phyloP scores from a whole-genome alignment of 495 filamentous ascomycete species.

The Penicillium angulare region DNA sequence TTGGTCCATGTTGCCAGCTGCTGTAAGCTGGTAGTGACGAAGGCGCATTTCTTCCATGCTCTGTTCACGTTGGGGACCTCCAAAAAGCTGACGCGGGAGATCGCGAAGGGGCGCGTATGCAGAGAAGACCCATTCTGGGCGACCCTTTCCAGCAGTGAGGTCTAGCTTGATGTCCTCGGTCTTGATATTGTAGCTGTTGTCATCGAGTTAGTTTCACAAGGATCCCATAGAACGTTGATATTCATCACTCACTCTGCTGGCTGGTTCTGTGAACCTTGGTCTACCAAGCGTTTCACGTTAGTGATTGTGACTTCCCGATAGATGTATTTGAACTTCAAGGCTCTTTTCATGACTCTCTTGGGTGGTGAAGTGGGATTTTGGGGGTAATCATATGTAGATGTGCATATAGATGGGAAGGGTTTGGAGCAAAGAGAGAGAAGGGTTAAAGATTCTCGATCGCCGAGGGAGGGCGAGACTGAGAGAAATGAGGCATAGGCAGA shows the following conservation, averaged over 20 bases:
- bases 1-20: slow-evolving; percentile 58
- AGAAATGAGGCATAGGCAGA: no score
- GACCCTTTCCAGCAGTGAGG: slow-evolving; percentile 56
- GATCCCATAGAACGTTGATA: no score
- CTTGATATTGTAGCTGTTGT: slow-evolving; percentile 49
- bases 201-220: slow-evolving; percentile 17
- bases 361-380: no score
- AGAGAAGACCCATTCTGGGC: slow-evolving; percentile 80
- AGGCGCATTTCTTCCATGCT: slow-evolving; percentile 81
- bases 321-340: no score
- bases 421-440: no score
- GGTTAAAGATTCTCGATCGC: no score
- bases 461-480: no score
- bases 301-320: no score
- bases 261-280: slow-evolving; percentile 12
- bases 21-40: slow-evolving; percentile 58
- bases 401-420: no score
- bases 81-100: slow-evolving; percentile 76
- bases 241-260: slow-evolving; percentile 34
- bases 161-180: slow-evolving; percentile 59
- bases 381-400: no score
- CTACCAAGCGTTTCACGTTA: no score
- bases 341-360: no score
- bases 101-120: slow-evolving; percentile 71
- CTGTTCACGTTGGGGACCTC: slow-evolving; percentile 72